Percentiles rank a stretch among this genome's conserved stretches.
Conservation (phyloP, 352 stramenopile genomes). For the Phytophthora multivora region DNA sequence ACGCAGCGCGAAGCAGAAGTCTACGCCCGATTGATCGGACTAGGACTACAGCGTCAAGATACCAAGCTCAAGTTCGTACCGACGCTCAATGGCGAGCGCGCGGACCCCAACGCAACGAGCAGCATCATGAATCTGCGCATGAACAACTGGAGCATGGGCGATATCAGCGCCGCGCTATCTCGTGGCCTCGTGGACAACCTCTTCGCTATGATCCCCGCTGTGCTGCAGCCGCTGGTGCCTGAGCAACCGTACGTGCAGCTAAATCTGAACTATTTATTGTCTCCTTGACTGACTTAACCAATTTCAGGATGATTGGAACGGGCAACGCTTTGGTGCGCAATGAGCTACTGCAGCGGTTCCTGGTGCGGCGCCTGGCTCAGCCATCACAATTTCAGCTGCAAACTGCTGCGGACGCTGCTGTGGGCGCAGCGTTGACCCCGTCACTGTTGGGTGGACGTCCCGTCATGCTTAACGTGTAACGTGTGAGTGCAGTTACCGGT, state of each 20-base stretch:
- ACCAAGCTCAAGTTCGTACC: constrained; percentile 67
- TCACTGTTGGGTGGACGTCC: constrained; percentile 23
- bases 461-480: constrained; percentile 25
- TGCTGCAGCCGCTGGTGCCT: constrained; percentile 37
- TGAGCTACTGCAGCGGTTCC: constrained; percentile 58
- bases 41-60: constrained; percentile 51
- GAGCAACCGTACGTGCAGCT: constrained; percentile 47
- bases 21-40: constrained; percentile 60
- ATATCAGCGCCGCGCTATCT: constrained; percentile 72
- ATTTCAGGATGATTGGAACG: constrained; percentile 68
- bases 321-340: constrained; percentile 77
- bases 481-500: not conserved
- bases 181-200: constrained; percentile 76
- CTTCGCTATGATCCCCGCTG: constrained; percentile 62
- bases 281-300: not conserved
- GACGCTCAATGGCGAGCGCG: constrained; percentile 73
- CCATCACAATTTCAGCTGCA: constrained; percentile 44
- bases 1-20: constrained; percentile 31
- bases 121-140: constrained; percentile 56
- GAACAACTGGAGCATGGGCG: constrained; percentile 72
- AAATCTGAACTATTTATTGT: not conserved
- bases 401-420: constrained; percentile 54
- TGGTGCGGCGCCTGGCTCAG: constrained; percentile 42
- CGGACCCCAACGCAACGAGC: constrained; percentile 39
- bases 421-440: constrained; percentile 57